Conservation (phyloP, 2,329 filamentous ascomycete species). For the Rhynchosporium graminicola region DNA sequence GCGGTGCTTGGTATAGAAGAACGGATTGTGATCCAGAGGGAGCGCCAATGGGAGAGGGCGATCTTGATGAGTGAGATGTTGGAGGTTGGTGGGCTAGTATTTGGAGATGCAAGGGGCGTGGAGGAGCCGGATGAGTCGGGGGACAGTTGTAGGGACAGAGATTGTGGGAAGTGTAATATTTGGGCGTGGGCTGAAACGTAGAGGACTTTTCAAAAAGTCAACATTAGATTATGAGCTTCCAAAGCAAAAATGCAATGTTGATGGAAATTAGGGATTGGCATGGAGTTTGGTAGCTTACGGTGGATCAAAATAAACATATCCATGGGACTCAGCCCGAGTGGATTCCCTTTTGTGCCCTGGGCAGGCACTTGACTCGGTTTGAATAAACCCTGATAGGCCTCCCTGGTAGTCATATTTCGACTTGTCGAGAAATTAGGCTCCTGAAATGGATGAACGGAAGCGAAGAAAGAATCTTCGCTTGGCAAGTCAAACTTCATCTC, state of each 20-base stretch:
- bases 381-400: conserved; percentile 44
- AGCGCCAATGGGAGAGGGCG: conserved; percentile 30
- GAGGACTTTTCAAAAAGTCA: conserved; percentile 26
- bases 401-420: conserved; percentile 42
- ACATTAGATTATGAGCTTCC: neutral
- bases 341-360: conserved; percentile 22
- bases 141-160: conserved; percentile 11
- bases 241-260: neutral
- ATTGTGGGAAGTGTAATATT: conserved; percentile 28
- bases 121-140: conserved; percentile 15
- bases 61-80: conserved; percentile 27
- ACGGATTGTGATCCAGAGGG: conserved; percentile 29
- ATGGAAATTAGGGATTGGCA: neutral
- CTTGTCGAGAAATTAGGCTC: conserved; percentile 44
- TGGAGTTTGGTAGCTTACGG: conserved; percentile 18
- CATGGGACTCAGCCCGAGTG: conserved; percentile 26
- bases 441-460: conserved; percentile 45
- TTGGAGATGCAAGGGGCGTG: neutral
- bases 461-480: conserved; percentile 45
- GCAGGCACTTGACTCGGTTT: conserved; percentile 9
- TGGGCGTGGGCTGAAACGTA: conserved; percentile 31
- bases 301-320: conserved; percentile 36
- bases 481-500: conserved; percentile 49
- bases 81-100: conserved; percentile 14
- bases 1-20: conserved; percentile 19